Evolutionary conservation across 2,329 filamentous ascomycete species (phyloP).

Genomic region (Botryotinia narcissicola): DNA sequence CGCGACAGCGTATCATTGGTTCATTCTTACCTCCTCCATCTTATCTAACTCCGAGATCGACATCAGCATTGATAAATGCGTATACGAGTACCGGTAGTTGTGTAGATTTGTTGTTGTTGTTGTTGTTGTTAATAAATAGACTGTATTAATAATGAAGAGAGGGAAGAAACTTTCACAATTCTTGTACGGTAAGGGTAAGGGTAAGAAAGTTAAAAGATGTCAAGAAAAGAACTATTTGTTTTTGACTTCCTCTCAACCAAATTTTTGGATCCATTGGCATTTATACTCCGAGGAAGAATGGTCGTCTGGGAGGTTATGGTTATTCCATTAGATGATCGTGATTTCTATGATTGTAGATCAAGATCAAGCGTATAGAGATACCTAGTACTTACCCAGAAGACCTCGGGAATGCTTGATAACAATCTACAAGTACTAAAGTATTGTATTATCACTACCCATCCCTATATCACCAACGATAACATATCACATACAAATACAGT

Average conservation of each 20-base stretch:
- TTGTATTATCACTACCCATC: background rate
- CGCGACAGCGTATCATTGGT: background rate
- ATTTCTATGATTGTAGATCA: background rate
- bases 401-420: background rate
- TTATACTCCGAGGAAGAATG: background rate
- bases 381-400: no score
- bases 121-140: no score
- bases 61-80: no score
- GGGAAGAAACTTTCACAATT: no score
- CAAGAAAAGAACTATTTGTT: background rate
- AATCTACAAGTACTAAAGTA: background rate
- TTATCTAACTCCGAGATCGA: background rate
- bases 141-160: background rate
- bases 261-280: background rate
- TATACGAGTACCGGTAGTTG: no score
- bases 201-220: background rate
- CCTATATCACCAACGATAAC: background rate
- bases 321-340: background rate
- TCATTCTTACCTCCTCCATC: background rate
- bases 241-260: background rate
- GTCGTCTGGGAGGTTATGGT: background rate
- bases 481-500: background rate
- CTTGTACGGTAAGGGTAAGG: no score
- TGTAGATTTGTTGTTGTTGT: no score
- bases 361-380: no score